Conservation (phyloP, 306 rosid genomes). For the Medicago truncatula region MtrunA17r5.0-ANR NC_053042.1:34312501-34313000, state of each 20-base stretch:
- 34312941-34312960: constrained; percentile 43
- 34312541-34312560: constrained; percentile 1
- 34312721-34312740: constrained; percentile 12
- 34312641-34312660: constrained; percentile 89
- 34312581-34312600: neutral
- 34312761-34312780: constrained; percentile 55
- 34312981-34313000: constrained; percentile 45
- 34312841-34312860: constrained; percentile 87
- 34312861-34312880: constrained; percentile 58
- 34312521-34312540: constrained; percentile 9
- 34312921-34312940: constrained; percentile 39
- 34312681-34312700: constrained; percentile 25
- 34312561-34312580: constrained; percentile 18
- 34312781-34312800: constrained; percentile 97
- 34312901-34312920: constrained; percentile 40
- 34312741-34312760: neutral
- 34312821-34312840: constrained; percentile 89
- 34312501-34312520: neutral
- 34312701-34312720: constrained; percentile 16
- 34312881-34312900: constrained; percentile 50
- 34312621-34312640: constrained; percentile 99
- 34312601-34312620: constrained; percentile 61
- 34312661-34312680: constrained; percentile 52
- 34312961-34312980: constrained; percentile 40
- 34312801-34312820: constrained; percentile 99